Conservation (phyloP, 2,329 filamentous ascomycete genomes). For the Fusarium graminum region DNA sequence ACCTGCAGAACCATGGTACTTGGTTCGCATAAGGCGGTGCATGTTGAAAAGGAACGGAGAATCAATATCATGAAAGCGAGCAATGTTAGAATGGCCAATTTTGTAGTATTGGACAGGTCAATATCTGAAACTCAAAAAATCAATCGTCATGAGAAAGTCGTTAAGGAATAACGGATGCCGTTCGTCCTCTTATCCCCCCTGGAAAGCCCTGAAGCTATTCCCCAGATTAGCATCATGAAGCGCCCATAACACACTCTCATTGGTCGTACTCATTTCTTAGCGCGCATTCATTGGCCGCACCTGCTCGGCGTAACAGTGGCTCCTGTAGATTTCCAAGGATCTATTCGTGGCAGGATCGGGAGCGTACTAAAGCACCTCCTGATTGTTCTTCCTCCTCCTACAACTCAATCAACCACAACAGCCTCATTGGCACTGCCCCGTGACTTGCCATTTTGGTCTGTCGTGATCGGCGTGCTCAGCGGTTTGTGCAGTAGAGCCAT, state of each 20-base stretch:
- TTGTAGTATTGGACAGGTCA: not conserved
- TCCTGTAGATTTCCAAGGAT: slow-evolving; percentile 41
- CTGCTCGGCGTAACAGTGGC: slow-evolving; percentile 11
- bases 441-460: slow-evolving; percentile 28
- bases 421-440: slow-evolving; percentile 24
- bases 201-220: slow-evolving; percentile 33
- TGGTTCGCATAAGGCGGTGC: slow-evolving; percentile 14
- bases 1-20: slow-evolving; percentile 36
- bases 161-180: slow-evolving; percentile 1
- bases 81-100: not conserved
- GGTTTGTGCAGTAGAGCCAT: slow-evolving; percentile 35
- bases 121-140: not conserved
- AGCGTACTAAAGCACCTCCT: slow-evolving; percentile 44
- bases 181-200: slow-evolving; percentile 21
- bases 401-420: slow-evolving; percentile 40
- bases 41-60: not conserved
- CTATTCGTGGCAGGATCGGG: slow-evolving; percentile 42
- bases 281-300: slow-evolving; percentile 27
- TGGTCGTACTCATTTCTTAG: slow-evolving; percentile 11
- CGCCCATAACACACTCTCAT: slow-evolving; percentile 15
- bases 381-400: slow-evolving; percentile 35
- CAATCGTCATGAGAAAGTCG: slow-evolving; percentile 17
- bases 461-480: slow-evolving; percentile 30
- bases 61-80: rapidly evolving
- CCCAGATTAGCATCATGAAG: slow-evolving; percentile 36